These are phyloP conservation scores for Calocera cornea DNA, from an alignment of 768 basidiomycete genomes.

Conservation along the genomic window DNA sequence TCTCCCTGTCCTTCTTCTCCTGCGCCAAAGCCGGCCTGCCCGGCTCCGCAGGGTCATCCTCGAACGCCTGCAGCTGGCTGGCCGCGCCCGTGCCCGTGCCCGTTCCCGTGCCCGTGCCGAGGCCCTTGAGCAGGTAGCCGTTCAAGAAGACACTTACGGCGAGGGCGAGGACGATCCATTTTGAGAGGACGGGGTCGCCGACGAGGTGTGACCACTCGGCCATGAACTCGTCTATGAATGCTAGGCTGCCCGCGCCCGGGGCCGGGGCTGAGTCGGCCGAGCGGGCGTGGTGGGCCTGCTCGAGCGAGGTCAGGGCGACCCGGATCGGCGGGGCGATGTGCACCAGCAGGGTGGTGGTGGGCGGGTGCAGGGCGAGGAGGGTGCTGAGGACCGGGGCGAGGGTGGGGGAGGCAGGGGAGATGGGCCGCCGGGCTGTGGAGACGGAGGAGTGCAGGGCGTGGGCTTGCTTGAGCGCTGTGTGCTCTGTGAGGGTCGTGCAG, in stretches of 20 bases:
- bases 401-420: conserved; percentile 10
- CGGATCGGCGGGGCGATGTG: not conserved
- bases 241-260: conserved; percentile 19
- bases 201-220: conserved; percentile 79
- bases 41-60: too few species aligned
- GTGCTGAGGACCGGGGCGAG: conserved; percentile 16
- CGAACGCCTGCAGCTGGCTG: too few species aligned
- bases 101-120: conserved; percentile 27
- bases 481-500: conserved; percentile 72
- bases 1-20: too few species aligned
- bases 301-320: conserved; percentile 19
- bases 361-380: conserved; percentile 22
- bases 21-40: too few species aligned
- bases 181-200: conserved; percentile 84
- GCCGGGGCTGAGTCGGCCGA: not conserved
- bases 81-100: too few species aligned
- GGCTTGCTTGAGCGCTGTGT: conserved; percentile 40
- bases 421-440: conserved; percentile 15
- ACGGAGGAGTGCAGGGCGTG: conserved; percentile 19
- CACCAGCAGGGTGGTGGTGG: conserved; percentile 24
- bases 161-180: conserved; percentile 86
- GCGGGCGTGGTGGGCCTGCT: conserved; percentile 15
- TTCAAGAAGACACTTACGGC: conserved; percentile 80
- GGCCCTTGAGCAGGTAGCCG: conserved; percentile 73
- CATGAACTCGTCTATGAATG: conserved; percentile 74